These are phyloP conservation scores for Kodamaea restingae DNA, from an alignment of 805 yeast species.

Conservation along the genomic window DNA sequence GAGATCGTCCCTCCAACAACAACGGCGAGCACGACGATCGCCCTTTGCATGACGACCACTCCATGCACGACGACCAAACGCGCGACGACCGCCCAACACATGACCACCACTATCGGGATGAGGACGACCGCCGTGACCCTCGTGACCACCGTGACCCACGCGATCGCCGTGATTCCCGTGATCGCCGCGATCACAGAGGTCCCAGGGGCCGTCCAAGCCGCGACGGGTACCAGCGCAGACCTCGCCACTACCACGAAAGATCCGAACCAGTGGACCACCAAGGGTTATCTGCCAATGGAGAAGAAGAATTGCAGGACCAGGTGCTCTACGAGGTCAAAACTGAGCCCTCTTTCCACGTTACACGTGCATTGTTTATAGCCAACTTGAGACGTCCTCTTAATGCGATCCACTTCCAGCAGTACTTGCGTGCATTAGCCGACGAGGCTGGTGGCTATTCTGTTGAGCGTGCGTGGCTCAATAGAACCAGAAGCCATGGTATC, in stretches of 20 bases:
- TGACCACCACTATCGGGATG: not conserved
- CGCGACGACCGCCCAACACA: not conserved
- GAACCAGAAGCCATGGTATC: constrained; percentile 39
- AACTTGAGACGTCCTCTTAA: constrained; percentile 39
- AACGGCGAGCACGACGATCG: too few species aligned
- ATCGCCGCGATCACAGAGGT: not conserved
- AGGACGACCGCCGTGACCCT: not conserved
- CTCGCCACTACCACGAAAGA: constrained; percentile 3
- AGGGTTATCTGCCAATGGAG: constrained; percentile 14
- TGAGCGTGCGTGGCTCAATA: constrained; percentile 45
- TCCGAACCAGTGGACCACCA: constrained; percentile 16
- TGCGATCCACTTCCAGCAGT: constrained; percentile 34
- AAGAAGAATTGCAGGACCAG: constrained; percentile 19
- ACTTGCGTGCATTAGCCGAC: constrained; percentile 28
- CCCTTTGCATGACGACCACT: not conserved
- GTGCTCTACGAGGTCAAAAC: constrained; percentile 33
- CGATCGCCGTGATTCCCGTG: not conserved
- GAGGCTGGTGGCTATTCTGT: constrained; percentile 20
- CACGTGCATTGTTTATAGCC: constrained; percentile 44
- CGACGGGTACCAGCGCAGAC: not conserved
- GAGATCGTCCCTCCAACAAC: too few species aligned
- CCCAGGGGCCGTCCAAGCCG: not conserved
- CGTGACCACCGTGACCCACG: not conserved
- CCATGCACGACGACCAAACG: not conserved
- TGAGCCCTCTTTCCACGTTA: constrained; percentile 31